Base-by-base conservation (phyloP, 768 basidiomycete genomes). In the Lyophyllum decastes region DNA sequence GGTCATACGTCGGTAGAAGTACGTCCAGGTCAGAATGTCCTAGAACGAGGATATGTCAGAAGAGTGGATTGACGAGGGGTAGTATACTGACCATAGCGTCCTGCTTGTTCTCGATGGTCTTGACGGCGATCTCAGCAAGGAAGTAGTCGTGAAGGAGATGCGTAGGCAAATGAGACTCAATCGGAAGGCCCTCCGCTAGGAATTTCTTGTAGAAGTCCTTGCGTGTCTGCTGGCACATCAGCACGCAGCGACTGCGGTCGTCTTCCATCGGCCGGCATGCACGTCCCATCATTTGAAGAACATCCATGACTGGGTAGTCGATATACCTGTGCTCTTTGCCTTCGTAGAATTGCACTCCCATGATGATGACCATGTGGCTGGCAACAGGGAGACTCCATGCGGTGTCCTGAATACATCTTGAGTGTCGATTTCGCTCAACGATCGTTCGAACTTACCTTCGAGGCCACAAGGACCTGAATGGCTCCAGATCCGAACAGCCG, bases 201-300 rank as follows among this genome's bases (percentile, higher is more conserved):
- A 98, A 98, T 73, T 98, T 98, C 77, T 95, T 96, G 82, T 95
- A 98, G 73, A 98, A 99, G 70, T 98, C 96, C 73, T 98, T 99
- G 34, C 95, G 83, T 0, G 94, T 96, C 72, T 96, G 93, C 66
- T 98, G 96, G 66, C 93, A 94, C 95, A 99, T 98, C 35, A 98
- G 77, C 2, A 99, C 90, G 66, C 96, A 98, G 14, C 94, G 90
- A 64, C 93, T 95, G 57, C 89, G 87, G 2, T 90, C 87, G 64
- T 98, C 97, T 64, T 94, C 86, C 40, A 76, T 72, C 7, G 97
- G 96, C 16, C 95, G 88, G 70, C 95, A 98, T 0, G 97, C 97
- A n/a, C 88, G 85, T 43, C 96, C 97, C 88, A 98, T 96, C 96
- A 99, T 98, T 69, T 98, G 97, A 1, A 98, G 82, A 6, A 99